These are phyloP conservation scores for Trametes hirsuta DNA, from an alignment of 1,284 basidiomycete species.

Conservation along the genomic window DNA sequence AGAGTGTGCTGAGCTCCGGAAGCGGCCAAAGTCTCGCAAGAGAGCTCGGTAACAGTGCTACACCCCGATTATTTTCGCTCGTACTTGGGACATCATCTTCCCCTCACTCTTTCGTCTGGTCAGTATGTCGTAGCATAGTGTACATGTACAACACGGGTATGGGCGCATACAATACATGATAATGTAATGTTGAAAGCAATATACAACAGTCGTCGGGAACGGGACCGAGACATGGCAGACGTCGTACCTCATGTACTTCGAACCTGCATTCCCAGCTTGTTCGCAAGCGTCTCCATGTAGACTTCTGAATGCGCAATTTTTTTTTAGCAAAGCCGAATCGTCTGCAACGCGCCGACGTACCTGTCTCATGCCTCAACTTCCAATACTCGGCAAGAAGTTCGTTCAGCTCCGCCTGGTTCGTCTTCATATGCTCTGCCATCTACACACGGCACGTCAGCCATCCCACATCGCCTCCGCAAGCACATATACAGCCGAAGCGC, in stretches of 20 bases:
- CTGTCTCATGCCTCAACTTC: conserved; percentile 77
- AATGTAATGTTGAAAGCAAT: conserved; percentile 2
- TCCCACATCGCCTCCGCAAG: neutral
- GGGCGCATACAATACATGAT: conserved; percentile 3
- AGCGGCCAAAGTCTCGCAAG: conserved; percentile 12
- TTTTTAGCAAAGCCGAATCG: neutral
- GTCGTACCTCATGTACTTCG: neutral
- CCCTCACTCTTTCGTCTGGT: neutral
- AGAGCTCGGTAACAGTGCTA: neutral
- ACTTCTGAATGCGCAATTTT: conserved; percentile 51
- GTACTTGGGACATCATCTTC: neutral
- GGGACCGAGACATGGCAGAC: neutral
- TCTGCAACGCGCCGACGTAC: conserved; percentile 42
- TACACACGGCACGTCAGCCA: conserved; percentile 33
- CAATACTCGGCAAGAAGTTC: conserved; percentile 82
- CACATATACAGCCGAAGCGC: neutral
- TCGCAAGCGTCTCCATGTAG: conserved; percentile 78
- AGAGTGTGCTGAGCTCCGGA: conserved; percentile 43
- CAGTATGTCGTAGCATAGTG: neutral
- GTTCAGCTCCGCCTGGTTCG: conserved; percentile 74
- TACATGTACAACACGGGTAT: conserved; percentile 15
- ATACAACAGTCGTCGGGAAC: neutral
- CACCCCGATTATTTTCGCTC: neutral
- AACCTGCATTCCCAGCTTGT: neutral
- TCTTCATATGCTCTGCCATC: conserved; percentile 75